Evolutionary conservation across 1,284 basidiomycete species (phyloP), one percentile per base, ranked within the genome.

Genomic region (Porogramme epimiltina): DNA sequence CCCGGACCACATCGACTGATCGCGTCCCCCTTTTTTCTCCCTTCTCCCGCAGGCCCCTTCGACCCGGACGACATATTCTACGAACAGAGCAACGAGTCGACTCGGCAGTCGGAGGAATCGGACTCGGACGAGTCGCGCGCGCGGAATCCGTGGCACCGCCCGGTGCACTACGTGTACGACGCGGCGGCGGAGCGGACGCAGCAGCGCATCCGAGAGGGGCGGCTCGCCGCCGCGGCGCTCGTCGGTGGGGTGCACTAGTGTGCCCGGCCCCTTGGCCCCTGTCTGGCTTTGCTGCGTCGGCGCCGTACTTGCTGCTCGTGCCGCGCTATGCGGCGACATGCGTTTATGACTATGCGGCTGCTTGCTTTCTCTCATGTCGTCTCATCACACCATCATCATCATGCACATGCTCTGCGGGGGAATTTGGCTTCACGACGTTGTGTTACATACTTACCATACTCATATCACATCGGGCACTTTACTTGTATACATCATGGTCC

Each of bases 81-180:
- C 58, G 70, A 75, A 50, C 65, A 67, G 25, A 56, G 57, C 40
- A 66, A 68, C 33, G 65, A 67, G 18, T 58, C 61, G 42, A 38
- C 60, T 31, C 58, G 67, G 40, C 53, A 61, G 52, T 62, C 66
- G 48, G 67, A 70, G 11, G 75, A 75, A 24, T 72, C 72, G 33
- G 75, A 76, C 42, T 74, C 70, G 25, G 74, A 75, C 19, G 70
- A 69, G 13, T 56, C 50, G 33, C 56, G 50, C 3, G 43, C 49
- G 22, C 52, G 55, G 28, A 50, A 52, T 26, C 60, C 52, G 47
- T 66, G 65, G 55, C 79, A 74, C 49, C 74, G 73, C n/a, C 77
- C 79, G 2, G 75, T 80, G 33, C 78, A 79, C n/a, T 92, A 84
- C 67, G 87, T 85, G 22, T 92, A 92, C 66, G 89, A 92, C 65